These are phyloP conservation scores for Apodospora peruviana DNA, from an alignment of 495 filamentous ascomycete species.

Conservation along the genomic window DNA sequence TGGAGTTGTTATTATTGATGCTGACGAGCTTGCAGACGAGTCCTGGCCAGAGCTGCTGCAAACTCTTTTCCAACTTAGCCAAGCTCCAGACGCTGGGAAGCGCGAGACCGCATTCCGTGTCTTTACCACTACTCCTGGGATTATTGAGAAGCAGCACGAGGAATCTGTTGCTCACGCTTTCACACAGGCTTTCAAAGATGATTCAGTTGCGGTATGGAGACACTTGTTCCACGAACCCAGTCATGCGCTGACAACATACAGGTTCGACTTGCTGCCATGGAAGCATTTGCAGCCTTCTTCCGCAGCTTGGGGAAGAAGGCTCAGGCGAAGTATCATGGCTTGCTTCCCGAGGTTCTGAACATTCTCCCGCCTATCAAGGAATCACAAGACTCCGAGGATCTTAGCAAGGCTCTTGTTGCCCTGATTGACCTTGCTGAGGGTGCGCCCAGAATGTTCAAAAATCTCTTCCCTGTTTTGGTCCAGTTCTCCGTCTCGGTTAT, in stretches of 20 bases:
- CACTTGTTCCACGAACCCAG: neutral
- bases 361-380: constrained; percentile 92
- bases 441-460: constrained; percentile 94
- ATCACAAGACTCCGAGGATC: constrained; percentile 76
- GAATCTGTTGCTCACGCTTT: constrained; percentile 80
- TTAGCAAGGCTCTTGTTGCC: constrained; percentile 81
- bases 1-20: neutral
- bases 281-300: constrained; percentile 96
- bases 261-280: constrained; percentile 90
- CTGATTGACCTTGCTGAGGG: constrained; percentile 91
- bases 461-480: constrained; percentile 81
- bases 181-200: constrained; percentile 85
- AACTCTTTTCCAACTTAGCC: constrained; percentile 80
- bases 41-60: constrained; percentile 88
- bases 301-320: constrained; percentile 77
- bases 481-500: constrained; percentile 88
- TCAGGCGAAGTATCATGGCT: constrained; percentile 76
- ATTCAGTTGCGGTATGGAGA: constrained; percentile 62
- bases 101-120: constrained; percentile 90
- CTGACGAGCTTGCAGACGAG: constrained; percentile 52
- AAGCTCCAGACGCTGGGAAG: constrained; percentile 70
- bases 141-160: constrained; percentile 95
- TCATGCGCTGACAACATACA: too few species aligned
- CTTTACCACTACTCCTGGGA: constrained; percentile 88
- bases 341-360: constrained; percentile 86